Evolutionary conservation across 148 eudicot genomes (phyloP), one percentile per base, ranked within the genome.

Genomic region (Vaccinium vitisidaea): DNA sequence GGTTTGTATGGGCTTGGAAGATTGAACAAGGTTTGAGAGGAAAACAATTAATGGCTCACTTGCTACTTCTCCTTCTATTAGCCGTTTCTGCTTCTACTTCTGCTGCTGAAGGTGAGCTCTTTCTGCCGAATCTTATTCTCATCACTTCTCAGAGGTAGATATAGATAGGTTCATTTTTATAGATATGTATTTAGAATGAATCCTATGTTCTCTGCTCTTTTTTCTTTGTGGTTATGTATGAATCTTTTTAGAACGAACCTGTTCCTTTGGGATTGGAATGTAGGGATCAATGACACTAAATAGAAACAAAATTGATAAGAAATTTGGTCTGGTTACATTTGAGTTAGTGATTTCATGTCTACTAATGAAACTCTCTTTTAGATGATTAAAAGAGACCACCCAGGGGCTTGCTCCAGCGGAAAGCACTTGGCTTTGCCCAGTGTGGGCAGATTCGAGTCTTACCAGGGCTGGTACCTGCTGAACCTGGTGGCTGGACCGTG

Each of bases 91-190:
- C 75, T 75, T 80, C 84, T 86, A 83, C 87, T 84, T 88, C 82
- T 53, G 83, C 86, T 83, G 88, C 80, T 39, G 87, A 88, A 82
- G 90, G 92, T 90, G 48, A 56, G 88, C 83, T 18, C 61, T 30
- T 56, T 58, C 39, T 87, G 70, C 23, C n/a, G 54, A 10, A 19
- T 55, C 19, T 54, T 19, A 1, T n/a, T 43, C 30, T 56, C 58
- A 30, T 58, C 8, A 5, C 5, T 78, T 21, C 59, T 43, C 27
- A 79, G 53, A 27, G 49, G 1, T 54, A 6, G 61, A 9, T 15
- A 6, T 78, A 6, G 43, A 3, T 15, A 0, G 59, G 63, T 30
- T 6, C n/a, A 54, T 13, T 2, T 27, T 25, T 1, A 25, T 13
- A 30, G 18, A 14, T 16, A 78, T 6, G 3, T 69, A 12, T 16